Base-by-base conservation (phyloP, 768 basidiomycete species). In the Ramaria sp. region DNA sequence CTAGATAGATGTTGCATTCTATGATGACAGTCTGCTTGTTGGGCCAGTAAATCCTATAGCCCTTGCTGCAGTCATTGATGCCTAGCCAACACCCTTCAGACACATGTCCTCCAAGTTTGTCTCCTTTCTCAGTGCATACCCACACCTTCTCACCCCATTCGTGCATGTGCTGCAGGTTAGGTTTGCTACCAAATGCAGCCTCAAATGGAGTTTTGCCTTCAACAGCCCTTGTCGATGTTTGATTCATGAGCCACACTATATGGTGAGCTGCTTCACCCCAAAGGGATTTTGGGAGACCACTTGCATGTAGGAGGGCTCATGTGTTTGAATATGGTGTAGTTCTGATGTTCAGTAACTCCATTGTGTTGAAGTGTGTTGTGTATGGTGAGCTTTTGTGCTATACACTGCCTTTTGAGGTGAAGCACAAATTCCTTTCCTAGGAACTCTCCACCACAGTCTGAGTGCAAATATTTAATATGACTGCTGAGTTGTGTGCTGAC, bases 201-300 rank as follows among this genome's bases (percentile, higher is more conserved):
- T 60, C 59, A 53, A 20, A 65, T 61, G 68, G 68, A 0, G 64
- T 67, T 15, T 20, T 54, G 17, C 64, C 63, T 9, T 63, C 60
- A 11, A 73, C 34, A 0, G 60, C 60, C 17, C 61, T 60, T 1
- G 68, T 71, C 0, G 66, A 61, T 0, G 68, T 66, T 1, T 66
- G 45, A 56, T 75, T 76, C 59, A 67, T 64, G 22, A 77, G 34
- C 66, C 72, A 76, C 0, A 70, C 63, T 0, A 66, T 69, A 56
- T 76, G 68, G 0, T 43, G 52, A 0, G 69, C 51, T 27, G 56
- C 56, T 39, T 57, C 56, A 4, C 56, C 56, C 56, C 27, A 57
- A n/a, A 57, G 33, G 27, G 13, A 33, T 20, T 27, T 48, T 20
- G 56, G n/a, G n/a, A n/a, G n/a, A 57, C 69, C 64, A 33, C 68